phyloP scores from a whole-genome alignment of 2,329 filamentous ascomycete species.

The Onygena corvina region DNA sequence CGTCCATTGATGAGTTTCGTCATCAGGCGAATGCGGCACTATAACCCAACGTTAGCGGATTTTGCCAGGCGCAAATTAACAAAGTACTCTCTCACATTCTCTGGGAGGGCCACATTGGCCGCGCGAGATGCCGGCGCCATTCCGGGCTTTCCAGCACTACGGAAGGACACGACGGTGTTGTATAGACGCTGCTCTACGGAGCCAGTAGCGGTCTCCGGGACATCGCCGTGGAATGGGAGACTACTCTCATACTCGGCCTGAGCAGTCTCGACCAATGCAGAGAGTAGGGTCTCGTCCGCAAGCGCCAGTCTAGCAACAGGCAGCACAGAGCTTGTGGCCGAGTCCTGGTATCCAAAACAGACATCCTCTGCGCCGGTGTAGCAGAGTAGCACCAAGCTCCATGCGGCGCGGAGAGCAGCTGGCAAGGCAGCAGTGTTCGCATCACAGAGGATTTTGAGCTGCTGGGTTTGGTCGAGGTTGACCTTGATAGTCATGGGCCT shows the following conservation, averaged over 20 bases:
- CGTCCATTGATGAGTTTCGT: slow-evolving; percentile 26
- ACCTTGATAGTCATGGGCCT: slow-evolving; percentile 28
- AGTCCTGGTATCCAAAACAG: slow-evolving; percentile 35
- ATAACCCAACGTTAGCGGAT: neutral
- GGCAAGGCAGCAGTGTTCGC: slow-evolving; percentile 9
- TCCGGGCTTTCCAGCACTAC: slow-evolving; percentile 21
- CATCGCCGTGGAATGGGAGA: slow-evolving; percentile 11
- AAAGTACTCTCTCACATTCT: slow-evolving; percentile 24
- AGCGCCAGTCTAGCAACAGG: slow-evolving; percentile 22
- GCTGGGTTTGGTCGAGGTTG: slow-evolving; percentile 22
- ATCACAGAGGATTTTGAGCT: slow-evolving; percentile 10
- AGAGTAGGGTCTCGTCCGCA: slow-evolving; percentile 22
- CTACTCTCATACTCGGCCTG: slow-evolving; percentile 13
- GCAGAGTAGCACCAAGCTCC: slow-evolving; percentile 36
- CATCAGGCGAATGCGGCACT: slow-evolving; percentile 29
- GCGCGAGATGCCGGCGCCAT: slow-evolving; percentile 17
- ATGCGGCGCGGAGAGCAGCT: slow-evolving; percentile 31
- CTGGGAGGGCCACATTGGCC: slow-evolving; percentile 23
- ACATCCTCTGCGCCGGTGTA: slow-evolving; percentile 39
- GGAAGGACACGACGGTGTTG: slow-evolving; percentile 29
- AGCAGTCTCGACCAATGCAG: slow-evolving; percentile 22
- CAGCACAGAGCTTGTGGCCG: slow-evolving; percentile 17
- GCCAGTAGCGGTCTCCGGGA: slow-evolving; percentile 5
- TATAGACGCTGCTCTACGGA: slow-evolving; percentile 21
- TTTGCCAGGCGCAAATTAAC: neutral